Percentiles rank a stretch among this genome's conserved stretches.
phyloP scores from a whole-genome alignment of 169 alveolate species.

The Theileria orientalis region DNA sequence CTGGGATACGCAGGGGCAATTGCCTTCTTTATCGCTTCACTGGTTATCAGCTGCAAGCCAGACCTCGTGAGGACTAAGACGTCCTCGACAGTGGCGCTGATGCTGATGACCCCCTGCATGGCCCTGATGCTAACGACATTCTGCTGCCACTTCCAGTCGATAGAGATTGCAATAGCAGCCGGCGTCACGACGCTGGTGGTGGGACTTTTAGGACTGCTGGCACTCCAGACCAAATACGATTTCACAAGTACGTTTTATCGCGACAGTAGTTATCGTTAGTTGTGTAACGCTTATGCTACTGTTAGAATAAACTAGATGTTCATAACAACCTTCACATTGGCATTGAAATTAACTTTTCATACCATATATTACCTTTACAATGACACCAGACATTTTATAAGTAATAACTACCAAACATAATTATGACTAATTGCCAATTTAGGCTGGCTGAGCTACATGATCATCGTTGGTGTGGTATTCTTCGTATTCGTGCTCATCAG shows the following conservation, averaged over 20 bases:
- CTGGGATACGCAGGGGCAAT: slow-evolving; percentile 4
- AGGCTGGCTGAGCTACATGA: slow-evolving; percentile 18
- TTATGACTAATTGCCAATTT: background rate
- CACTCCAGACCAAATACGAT: slow-evolving; percentile 56
- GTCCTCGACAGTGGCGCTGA: background rate
- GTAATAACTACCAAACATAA: too few species aligned
- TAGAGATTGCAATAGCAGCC: slow-evolving; percentile 41
- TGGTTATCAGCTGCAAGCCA: slow-evolving; percentile 30
- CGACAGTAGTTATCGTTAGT: too few species aligned
- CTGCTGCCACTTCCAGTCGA: slow-evolving; percentile 16
- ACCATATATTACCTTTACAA: too few species aligned
- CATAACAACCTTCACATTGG: too few species aligned
- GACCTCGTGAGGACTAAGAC: slow-evolving; percentile 21
- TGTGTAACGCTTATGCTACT: too few species aligned
- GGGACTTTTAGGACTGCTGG: slow-evolving; percentile 13
- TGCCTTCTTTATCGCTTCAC: slow-evolving; percentile 13
- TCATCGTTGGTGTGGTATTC: slow-evolving; percentile 2
- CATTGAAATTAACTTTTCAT: too few species aligned
- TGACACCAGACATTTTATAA: too few species aligned
- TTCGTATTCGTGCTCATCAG: slow-evolving; percentile 6
- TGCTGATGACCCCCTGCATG: slow-evolving; percentile 43
- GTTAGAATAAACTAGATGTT: too few species aligned
- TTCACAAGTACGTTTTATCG: slow-evolving; percentile 37
- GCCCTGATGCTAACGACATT: slow-evolving; percentile 14
- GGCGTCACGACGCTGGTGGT: slow-evolving; percentile 51